Percentiles rank a stretch among this genome's conserved stretches.
These are phyloP conservation scores for Garcileccinum viscosum DNA, from an alignment of 1,284 basidiomycete species.

Conservation along the genomic window DNA sequence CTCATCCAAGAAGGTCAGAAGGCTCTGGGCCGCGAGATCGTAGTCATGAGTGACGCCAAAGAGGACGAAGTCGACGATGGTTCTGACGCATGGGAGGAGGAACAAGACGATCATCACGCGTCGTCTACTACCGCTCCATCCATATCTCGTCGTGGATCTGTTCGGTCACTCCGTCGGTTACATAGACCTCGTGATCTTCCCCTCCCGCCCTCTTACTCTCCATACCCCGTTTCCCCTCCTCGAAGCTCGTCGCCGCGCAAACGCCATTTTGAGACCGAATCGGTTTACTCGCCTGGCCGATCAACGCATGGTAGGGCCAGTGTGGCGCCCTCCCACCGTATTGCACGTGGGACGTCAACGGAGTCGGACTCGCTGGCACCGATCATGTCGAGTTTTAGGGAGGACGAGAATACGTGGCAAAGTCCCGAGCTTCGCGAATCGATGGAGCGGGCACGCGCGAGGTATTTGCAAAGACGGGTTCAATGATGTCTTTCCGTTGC, in stretches of 20 bases:
- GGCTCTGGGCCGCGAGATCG: slow-evolving; percentile 72
- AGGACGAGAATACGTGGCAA: slow-evolving; percentile 53
- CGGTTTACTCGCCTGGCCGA: slow-evolving; percentile 25
- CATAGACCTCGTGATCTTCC: slow-evolving; percentile 36
- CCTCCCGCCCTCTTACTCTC: slow-evolving; percentile 38
- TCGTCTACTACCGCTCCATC: slow-evolving; percentile 23
- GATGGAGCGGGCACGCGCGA: slow-evolving; percentile 56
- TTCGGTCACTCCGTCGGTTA: slow-evolving; percentile 35
- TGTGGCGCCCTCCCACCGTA: slow-evolving; percentile 23
- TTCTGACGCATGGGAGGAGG: slow-evolving; percentile 71
- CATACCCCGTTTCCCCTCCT: slow-evolving; percentile 34
- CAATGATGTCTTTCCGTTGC: slow-evolving; percentile 14
- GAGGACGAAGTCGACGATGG: slow-evolving; percentile 80
- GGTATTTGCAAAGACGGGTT: slow-evolving; percentile 35
- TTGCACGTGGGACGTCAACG: slow-evolving; percentile 33
- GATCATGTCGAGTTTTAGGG: slow-evolving; percentile 36
- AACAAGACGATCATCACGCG: slow-evolving; percentile 35
- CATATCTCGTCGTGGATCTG: slow-evolving; percentile 35
- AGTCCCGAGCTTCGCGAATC: slow-evolving; percentile 66
- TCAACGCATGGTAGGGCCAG: slow-evolving; percentile 18
- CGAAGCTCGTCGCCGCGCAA: slow-evolving; percentile 40
- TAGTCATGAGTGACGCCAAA: slow-evolving; percentile 71
- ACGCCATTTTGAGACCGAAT: slow-evolving; percentile 34
- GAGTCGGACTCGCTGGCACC: slow-evolving; percentile 37
- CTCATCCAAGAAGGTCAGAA: slow-evolving; percentile 77